These are phyloP conservation scores for Hericium coralloides DNA, from an alignment of 768 basidiomycete species.

Conservation along the genomic window DNA sequence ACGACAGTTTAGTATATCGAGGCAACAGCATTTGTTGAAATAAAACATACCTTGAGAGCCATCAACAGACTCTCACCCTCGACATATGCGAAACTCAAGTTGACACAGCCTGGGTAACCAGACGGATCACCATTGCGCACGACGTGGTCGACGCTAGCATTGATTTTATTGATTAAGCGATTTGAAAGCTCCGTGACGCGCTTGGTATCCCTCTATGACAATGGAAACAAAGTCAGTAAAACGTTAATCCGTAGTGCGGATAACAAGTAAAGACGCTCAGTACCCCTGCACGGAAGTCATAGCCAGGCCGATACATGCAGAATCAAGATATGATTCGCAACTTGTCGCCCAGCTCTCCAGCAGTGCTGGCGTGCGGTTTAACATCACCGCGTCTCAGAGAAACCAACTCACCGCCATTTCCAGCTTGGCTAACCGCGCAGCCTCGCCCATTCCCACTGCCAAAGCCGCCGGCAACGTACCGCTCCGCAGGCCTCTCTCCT, in stretches of 20 bases:
- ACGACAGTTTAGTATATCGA: not conserved
- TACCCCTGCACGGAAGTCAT: constrained; percentile 88
- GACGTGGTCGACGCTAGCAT: constrained; percentile 78
- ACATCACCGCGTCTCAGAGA: constrained; percentile 23
- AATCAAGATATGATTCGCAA: too few species aligned
- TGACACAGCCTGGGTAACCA: constrained; percentile 95
- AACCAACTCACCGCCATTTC: constrained; percentile 82
- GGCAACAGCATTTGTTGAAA: not conserved
- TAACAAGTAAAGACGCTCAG: constrained; percentile 41
- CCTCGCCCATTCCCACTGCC: constrained; percentile 90
- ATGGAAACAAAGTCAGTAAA: constrained; percentile 12
- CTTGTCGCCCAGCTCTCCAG: constrained; percentile 20
- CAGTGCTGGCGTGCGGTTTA: constrained; percentile 17
- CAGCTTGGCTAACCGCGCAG: constrained; percentile 80
- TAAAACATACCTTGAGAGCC: constrained; percentile 76
- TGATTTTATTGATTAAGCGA: constrained; percentile 74
- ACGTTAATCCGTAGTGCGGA: constrained; percentile 18
- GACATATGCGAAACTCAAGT: constrained; percentile 92
- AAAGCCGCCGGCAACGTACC: constrained; percentile 89
- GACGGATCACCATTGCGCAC: constrained; percentile 87
- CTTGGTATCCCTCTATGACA: constrained; percentile 62
- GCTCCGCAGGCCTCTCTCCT: constrained; percentile 90
- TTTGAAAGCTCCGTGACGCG: constrained; percentile 69
- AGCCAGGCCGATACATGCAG: constrained; percentile 37
- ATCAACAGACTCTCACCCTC: constrained; percentile 96